Percentiles rank a stretch among this genome's conserved stretches.
phyloP scores from a whole-genome alignment of 306 rosid genomes.

The Prunus mongolica region DNA sequence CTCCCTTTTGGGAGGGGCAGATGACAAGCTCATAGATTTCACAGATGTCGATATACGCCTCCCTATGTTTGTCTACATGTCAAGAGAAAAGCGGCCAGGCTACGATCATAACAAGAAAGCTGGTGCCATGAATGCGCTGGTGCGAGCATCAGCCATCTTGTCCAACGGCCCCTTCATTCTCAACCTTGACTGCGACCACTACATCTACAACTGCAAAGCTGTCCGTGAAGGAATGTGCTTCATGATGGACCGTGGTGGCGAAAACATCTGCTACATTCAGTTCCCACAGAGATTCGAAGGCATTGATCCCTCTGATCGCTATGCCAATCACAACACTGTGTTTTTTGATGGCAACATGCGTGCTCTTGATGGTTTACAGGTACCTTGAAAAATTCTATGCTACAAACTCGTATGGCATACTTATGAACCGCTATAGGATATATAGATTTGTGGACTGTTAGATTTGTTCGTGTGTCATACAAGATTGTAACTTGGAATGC shows the following conservation, averaged over 20 bases:
- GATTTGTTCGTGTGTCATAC: neutral
- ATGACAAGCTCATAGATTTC: constrained; percentile 47
- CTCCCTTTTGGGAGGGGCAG: constrained; percentile 35
- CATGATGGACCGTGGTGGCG: constrained; percentile 85
- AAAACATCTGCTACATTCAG: constrained; percentile 77
- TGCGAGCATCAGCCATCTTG: constrained; percentile 67
- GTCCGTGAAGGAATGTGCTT: constrained; percentile 88
- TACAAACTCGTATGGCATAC: no score
- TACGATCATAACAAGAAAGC: constrained; percentile 95
- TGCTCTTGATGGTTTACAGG: constrained; percentile 48
- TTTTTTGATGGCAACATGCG: constrained; percentile 76
- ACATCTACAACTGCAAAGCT: constrained; percentile 88
- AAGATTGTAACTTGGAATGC: neutral
- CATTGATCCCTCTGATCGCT: constrained; percentile 84
- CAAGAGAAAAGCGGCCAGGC: constrained; percentile 85
- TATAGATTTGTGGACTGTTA: neutral
- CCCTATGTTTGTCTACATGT: constrained; percentile 79
- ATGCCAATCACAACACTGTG: constrained; percentile 88
- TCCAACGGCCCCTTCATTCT: constrained; percentile 91
- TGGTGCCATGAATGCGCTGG: constrained; percentile 95
- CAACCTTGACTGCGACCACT: constrained; percentile 90
- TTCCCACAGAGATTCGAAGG: constrained; percentile 98
- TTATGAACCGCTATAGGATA: neutral
- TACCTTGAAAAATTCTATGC: neutral
- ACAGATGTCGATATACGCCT: constrained; percentile 73